Evolutionary conservation across 2,329 filamentous ascomycete species (phyloP).

Genomic region (Waltergamsia citrina): DNA sequence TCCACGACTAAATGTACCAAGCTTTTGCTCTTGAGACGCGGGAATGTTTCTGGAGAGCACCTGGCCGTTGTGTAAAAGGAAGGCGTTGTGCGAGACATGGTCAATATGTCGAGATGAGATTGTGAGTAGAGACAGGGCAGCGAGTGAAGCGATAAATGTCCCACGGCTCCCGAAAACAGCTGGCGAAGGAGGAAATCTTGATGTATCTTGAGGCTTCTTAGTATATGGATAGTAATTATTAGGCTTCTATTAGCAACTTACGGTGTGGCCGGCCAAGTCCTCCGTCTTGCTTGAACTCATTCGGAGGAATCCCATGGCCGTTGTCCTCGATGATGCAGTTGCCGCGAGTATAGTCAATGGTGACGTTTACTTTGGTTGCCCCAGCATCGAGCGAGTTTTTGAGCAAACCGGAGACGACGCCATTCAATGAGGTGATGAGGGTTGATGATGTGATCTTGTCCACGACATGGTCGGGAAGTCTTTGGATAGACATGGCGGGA

Average conservation of each 20-base stretch:
- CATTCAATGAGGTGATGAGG: slow-evolving; percentile 65
- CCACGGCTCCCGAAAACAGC: slow-evolving; percentile 59
- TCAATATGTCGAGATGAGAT: slow-evolving; percentile 62
- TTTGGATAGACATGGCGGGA: slow-evolving; percentile 51
- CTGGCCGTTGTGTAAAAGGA: slow-evolving; percentile 63
- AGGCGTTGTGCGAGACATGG: slow-evolving; percentile 50
- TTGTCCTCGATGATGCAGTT: slow-evolving; percentile 78
- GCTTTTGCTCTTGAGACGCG: slow-evolving; percentile 45
- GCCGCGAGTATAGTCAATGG: slow-evolving; percentile 66
- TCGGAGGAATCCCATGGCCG: slow-evolving; percentile 64
- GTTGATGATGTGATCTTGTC: slow-evolving; percentile 79
- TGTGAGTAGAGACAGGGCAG: slow-evolving; percentile 64
- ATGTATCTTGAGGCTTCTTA: too few relatives aligned
- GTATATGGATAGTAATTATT: too few relatives aligned
- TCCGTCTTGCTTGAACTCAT: slow-evolving; percentile 62
- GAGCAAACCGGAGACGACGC: slow-evolving; percentile 61
- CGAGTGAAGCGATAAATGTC: slow-evolving; percentile 67
- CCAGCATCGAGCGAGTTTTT: slow-evolving; percentile 79
- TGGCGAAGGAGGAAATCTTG: slow-evolving; percentile 47
- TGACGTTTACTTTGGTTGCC: slow-evolving; percentile 58
- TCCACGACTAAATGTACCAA: slow-evolving; percentile 52
- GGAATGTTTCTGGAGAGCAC: slow-evolving; percentile 56
- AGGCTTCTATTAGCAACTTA: slow-evolving; percentile 28
- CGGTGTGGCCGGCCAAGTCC: slow-evolving; percentile 66
- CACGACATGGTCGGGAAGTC: slow-evolving; percentile 60